These are phyloP conservation scores for Ceratocystis cubensis DNA, from an alignment of 2,329 filamentous ascomycete genomes.

Conservation along the genomic window DNA sequence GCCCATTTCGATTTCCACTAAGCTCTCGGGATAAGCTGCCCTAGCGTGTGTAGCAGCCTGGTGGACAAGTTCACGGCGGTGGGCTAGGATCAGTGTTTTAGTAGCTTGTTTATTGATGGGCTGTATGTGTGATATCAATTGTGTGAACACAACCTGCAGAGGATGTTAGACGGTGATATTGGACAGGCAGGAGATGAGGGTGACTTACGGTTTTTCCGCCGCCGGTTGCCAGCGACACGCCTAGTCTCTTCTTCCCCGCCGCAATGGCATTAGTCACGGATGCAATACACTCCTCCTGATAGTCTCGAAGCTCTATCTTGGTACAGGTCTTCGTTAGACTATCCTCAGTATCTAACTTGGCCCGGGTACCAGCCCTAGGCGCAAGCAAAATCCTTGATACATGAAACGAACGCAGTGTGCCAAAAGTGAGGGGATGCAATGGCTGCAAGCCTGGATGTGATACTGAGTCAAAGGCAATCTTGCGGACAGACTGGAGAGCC, in stretches of 20 bases:
- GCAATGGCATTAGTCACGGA: constrained; percentile 59
- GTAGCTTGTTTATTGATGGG: constrained; percentile 44
- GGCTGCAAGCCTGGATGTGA: neutral
- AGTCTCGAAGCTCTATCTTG: constrained; percentile 56
- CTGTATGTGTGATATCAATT: constrained; percentile 68
- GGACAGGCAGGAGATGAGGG: neutral
- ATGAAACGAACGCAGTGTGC: neutral
- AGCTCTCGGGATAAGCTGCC: constrained; percentile 65
- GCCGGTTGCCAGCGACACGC: constrained; percentile 76
- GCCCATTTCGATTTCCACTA: constrained; percentile 86
- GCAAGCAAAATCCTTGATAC: neutral
- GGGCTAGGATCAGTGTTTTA: constrained; percentile 81
- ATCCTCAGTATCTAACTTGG: neutral
- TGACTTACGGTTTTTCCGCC: constrained; percentile 68
- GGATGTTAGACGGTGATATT: neutral
- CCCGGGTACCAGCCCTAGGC: neutral
- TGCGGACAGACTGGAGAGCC: neutral
- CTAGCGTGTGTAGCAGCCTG: constrained; percentile 81
- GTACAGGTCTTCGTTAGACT: neutral
- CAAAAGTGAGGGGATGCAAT: neutral
- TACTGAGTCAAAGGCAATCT: neutral
- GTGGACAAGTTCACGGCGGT: constrained; percentile 85
- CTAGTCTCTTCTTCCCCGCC: constrained; percentile 63
- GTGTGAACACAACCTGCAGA: constrained; percentile 78
- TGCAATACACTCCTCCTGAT: constrained; percentile 85